Evolutionary conservation across 345 rosid genomes (phyloP).

Genomic region (Streptanthus diversifolius): DNA sequence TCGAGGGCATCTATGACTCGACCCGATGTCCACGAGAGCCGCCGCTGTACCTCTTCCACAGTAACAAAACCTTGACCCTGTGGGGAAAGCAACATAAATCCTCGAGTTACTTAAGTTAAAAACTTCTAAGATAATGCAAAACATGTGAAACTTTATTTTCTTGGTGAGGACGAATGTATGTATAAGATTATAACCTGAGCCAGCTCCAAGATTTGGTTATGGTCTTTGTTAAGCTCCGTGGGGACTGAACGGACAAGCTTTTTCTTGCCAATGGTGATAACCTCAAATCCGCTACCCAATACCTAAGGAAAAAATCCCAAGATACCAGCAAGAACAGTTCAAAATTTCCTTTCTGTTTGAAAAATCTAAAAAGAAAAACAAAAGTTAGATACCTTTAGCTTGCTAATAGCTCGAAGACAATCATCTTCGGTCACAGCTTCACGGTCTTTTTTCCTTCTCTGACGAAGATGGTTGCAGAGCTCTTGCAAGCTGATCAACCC

Average conservation of each 20-base stretch:
- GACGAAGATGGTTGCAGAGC: slow-evolving; percentile 70
- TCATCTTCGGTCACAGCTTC: slow-evolving; percentile 92
- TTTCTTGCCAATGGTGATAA: slow-evolving; percentile 79
- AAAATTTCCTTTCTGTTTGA: background rate
- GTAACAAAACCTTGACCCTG: slow-evolving; percentile 90
- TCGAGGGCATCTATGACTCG: slow-evolving; percentile 80
- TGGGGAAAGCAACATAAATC: slow-evolving; percentile 1
- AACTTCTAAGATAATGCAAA: background rate
- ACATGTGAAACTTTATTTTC: background rate
- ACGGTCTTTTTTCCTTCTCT: slow-evolving; percentile 62
- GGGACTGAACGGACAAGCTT: slow-evolving; percentile 91
- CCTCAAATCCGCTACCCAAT: slow-evolving; percentile 88
- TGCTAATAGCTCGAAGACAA: slow-evolving; percentile 91
- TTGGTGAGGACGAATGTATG: background rate
- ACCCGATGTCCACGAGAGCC: slow-evolving; percentile 78
- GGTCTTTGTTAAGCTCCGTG: slow-evolving; percentile 91
- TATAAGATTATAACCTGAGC: slow-evolving; percentile 53
- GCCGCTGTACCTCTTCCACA: slow-evolving; percentile 71
- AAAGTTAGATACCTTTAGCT: slow-evolving; percentile 58
- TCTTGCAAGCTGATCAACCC: slow-evolving; percentile 84
- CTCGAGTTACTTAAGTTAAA: background rate
- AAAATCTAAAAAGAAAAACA: background rate
- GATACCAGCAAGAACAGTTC: background rate
- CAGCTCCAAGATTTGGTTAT: slow-evolving; percentile 79
- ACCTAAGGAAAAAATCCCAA: slow-evolving; percentile 38